phyloP scores from a whole-genome alignment of 192 early-diverging fungal species.

The Linnemannia exigua region DNA sequence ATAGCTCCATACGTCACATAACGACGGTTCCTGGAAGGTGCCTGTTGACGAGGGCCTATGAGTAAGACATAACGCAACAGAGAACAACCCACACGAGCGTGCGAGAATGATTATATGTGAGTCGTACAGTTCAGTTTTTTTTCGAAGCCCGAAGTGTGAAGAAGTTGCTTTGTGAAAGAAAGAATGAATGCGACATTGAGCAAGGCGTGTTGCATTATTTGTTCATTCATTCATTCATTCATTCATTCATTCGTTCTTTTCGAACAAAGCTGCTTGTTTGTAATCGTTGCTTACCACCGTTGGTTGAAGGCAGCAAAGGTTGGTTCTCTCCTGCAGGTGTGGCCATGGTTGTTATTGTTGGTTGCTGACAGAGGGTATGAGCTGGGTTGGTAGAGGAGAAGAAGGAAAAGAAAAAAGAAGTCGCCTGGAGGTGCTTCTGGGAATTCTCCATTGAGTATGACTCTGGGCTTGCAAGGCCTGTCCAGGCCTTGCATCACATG shows the following conservation, averaged over 20 bases:
- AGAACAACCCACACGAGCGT: not conserved
- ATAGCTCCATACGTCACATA: slow-evolving; percentile 41
- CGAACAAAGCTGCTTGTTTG: not conserved
- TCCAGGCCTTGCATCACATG: not conserved
- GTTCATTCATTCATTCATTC: too few relatives aligned
- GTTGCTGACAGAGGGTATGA: not conserved
- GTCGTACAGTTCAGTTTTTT: not conserved
- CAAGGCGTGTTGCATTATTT: not conserved
- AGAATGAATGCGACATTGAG: not conserved
- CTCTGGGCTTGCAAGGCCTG: not conserved
- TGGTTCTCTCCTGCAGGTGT: not conserved
- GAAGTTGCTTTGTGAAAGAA: not conserved
- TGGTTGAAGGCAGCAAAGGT: not conserved
- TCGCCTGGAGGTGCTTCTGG: not conserved
- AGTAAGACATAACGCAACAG: not conserved
- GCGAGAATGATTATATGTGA: not conserved
- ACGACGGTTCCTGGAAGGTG: slow-evolving; percentile 15
- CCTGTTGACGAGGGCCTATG: not conserved
- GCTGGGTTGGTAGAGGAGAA: not conserved
- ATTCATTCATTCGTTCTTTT: too few relatives aligned
- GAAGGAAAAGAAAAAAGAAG: slow-evolving; percentile 1
- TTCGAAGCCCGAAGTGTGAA: not conserved
- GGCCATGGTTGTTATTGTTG: not conserved
- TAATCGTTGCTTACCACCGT: not conserved
- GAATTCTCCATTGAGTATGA: not conserved